These are phyloP conservation scores for Euphorbia schlechtendalii DNA, from an alignment of 441 rosid genomes.

Conservation along the genomic window DNA sequence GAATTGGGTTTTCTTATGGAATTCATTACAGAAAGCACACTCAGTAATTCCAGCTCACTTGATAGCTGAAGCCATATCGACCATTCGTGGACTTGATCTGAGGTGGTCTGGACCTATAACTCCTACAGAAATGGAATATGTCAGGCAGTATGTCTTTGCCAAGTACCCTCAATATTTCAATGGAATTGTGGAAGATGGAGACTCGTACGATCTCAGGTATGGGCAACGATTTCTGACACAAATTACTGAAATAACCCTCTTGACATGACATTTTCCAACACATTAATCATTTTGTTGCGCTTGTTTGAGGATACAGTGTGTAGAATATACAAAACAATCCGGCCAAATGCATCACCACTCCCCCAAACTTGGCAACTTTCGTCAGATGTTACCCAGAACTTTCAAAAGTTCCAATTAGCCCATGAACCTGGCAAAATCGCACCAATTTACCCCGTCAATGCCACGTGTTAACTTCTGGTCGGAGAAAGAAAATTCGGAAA, in stretches of 20 bases:
- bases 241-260: no score
- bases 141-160: constrained; percentile 48
- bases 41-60: constrained; percentile 51
- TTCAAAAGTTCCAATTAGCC: no score
- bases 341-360: no score
- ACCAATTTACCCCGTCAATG: no score
- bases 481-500: no score
- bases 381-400: no score
- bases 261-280: neutral
- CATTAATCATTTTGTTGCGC: neutral
- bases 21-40: constrained; percentile 37
- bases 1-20: neutral
- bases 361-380: no score
- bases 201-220: constrained; percentile 22
- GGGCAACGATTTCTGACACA: neutral
- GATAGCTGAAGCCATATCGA: constrained; percentile 60
- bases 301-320: no score
- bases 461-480: no score
- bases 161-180: constrained; percentile 58
- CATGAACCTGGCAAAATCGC: no score
- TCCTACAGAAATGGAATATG: constrained; percentile 52
- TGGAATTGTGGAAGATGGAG: constrained; percentile 38
- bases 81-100: constrained; percentile 50
- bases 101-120: constrained; percentile 72
- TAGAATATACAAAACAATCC: no score